phyloP scores from a whole-genome alignment of 176 grass and related monocot genomes.

The Oryza glumipatula region DNA sequence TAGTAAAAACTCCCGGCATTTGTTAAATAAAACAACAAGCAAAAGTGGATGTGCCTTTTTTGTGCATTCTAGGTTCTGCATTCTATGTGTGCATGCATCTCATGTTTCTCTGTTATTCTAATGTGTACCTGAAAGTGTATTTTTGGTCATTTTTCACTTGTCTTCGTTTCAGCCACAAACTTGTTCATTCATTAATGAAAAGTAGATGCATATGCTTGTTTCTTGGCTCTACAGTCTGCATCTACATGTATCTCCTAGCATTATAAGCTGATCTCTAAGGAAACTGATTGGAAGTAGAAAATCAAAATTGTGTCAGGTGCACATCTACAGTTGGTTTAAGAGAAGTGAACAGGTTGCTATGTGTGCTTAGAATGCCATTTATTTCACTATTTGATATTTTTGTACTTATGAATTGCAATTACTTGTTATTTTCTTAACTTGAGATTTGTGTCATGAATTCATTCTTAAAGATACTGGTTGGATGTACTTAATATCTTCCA shows the following conservation, averaged over 20 bases:
- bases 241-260: conserved; percentile 1
- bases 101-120: not conserved
- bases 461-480: not conserved
- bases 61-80: too few relatives aligned
- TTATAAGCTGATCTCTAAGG: not conserved
- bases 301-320: not conserved
- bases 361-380: not conserved
- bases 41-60: not conserved
- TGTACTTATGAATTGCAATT: not conserved
- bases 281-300: not conserved
- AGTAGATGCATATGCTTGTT: conserved; percentile 23
- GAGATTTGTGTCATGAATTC: conserved; percentile 17
- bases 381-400: conserved; percentile 10
- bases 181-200: not conserved
- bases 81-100: too few relatives aligned
- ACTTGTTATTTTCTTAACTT: not conserved
- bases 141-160: not conserved
- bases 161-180: not conserved
- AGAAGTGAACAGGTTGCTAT: conserved; percentile 4
- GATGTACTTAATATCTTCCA: conserved; percentile 20
- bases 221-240: conserved; percentile 10
- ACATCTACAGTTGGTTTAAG: not conserved
- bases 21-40: not conserved
- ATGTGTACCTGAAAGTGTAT: not conserved
- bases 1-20: not conserved